Base-by-base conservation (phyloP, 148 eudicot genomes). In the Rhododendron ferrugineum region DNA sequence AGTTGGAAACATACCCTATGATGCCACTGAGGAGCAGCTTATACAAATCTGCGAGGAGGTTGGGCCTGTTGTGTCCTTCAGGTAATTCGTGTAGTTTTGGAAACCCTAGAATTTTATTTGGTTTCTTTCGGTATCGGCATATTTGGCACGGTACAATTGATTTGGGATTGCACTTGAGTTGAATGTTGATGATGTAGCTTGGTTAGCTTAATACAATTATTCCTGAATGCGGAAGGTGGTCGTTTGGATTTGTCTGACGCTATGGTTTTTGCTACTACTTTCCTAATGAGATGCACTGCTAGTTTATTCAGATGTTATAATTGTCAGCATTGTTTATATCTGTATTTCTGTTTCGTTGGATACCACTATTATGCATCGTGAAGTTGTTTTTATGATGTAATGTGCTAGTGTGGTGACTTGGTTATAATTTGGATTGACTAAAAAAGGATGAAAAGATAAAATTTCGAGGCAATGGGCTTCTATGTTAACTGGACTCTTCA, bases 1-100 rank as follows among this genome's bases (percentile, higher is more conserved):
- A 96, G 98, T 96, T 91, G 99, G 99, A 72, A 96, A 96, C 84
- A 95, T 96, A 91, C 99, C 99, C 26, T 97, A 97, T 92, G 99
- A 95, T 90, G 99, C 98, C 66, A 92, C 98, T 80, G 99, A 97
- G 88, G 99, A 97, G 80, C 99, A 94, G 90, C 98, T 97, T 79
- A 80, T 92, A 85, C 97, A 95, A 91, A 97, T 97, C 42, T 97
- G 98, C 80, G 98, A 95, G 90, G 99, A 97, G 84, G 99, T 95
- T 87, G 99, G 99, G 56, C 99, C 99, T 30, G 98, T 97, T 52
- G 99, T 95, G 52, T 93, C 95, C 36, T 97, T 97, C 93, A 95
- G 99, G 99, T 94, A 85, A 64, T 90, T 85, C 68, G 5, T 0
- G 34, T 37, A 26, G 15, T 14, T 62, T 26, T 1, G 40, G 13